phyloP scores from a whole-genome alignment of 306 rosid species.

The Vigna nakashimae region DNA sequence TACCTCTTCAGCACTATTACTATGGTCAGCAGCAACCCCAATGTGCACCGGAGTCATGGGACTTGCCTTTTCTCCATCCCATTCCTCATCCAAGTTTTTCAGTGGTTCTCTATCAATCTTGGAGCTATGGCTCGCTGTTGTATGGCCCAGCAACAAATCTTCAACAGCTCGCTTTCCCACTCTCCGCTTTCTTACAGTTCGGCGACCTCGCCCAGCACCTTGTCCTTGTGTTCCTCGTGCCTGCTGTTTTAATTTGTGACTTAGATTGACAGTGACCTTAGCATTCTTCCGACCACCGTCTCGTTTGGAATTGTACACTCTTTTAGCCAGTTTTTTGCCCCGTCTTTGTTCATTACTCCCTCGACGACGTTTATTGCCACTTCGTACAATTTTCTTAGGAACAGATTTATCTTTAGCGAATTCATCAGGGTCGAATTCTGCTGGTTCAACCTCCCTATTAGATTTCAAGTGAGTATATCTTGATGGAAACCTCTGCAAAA shows the following conservation, averaged over 20 bases:
- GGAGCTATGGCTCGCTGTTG: slow-evolving; percentile 51
- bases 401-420: slow-evolving; percentile 54
- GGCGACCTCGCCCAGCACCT: slow-evolving; percentile 85
- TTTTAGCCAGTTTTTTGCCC: slow-evolving; percentile 66
- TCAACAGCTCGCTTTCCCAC: slow-evolving; percentile 71
- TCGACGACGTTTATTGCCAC: slow-evolving; percentile 73
- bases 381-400: slow-evolving; percentile 58
- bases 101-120: slow-evolving; percentile 69
- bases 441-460: slow-evolving; percentile 60
- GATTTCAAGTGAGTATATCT: slow-evolving; percentile 64
- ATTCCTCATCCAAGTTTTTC: slow-evolving; percentile 69
- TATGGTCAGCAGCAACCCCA: slow-evolving; percentile 59
- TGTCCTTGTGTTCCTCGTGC: slow-evolving; percentile 64
- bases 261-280: slow-evolving; percentile 54
- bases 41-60: slow-evolving; percentile 48
- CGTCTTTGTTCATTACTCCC: slow-evolving; percentile 76
- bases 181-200: slow-evolving; percentile 87
- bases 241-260: slow-evolving; percentile 62
- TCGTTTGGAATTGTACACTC: slow-evolving; percentile 57
- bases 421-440: slow-evolving; percentile 51
- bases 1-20: slow-evolving; percentile 66
- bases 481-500: slow-evolving; percentile 68
- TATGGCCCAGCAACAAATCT: slow-evolving; percentile 58
- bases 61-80: slow-evolving; percentile 72
- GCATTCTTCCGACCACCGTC: slow-evolving; percentile 49